Evolutionary conservation across 805 yeast genomes (phyloP).

Genomic region (Zygoascus biomembranicola): DNA sequence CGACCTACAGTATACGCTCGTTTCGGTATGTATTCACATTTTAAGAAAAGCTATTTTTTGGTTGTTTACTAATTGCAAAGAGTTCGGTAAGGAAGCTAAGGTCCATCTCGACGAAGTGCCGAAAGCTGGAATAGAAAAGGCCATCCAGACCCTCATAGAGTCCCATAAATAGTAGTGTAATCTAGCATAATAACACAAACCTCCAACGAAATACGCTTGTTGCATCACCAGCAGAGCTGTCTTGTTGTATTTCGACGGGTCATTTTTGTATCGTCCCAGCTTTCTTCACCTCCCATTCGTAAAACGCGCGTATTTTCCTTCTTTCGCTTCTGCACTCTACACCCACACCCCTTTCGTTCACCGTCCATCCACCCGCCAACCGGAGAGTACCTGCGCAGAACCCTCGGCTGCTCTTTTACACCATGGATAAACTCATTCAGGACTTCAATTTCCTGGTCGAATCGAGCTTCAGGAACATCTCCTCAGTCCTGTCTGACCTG

Average conservation of each 20-base stretch:
- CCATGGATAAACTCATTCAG: slow-evolving; percentile 17
- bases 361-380: background rate
- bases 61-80: slow-evolving; percentile 3
- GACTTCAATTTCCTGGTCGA: slow-evolving; percentile 15
- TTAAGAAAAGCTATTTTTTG: background rate
- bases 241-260: too few relatives aligned
- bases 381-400: background rate
- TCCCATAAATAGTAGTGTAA: background rate
- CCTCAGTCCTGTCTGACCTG: slow-evolving; percentile 13
- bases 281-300: background rate
- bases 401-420: background rate
- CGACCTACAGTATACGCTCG: slow-evolving; percentile 71
- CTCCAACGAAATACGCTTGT: too few relatives aligned
- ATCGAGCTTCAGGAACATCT: slow-evolving; percentile 8
- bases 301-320: background rate
- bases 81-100: slow-evolving; percentile 34
- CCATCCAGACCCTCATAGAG: slow-evolving; percentile 33
- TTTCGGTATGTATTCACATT: slow-evolving; percentile 34
- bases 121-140: slow-evolving; percentile 26
- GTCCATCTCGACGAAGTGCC: slow-evolving; percentile 38
- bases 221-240: too few relatives aligned
- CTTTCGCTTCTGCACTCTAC: background rate
- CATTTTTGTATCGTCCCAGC: too few relatives aligned
- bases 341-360: too few relatives aligned
- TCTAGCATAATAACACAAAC: background rate